Conservation (phyloP, 1,139 yeast species). For the Petasospora rhodanensis region DNA sequence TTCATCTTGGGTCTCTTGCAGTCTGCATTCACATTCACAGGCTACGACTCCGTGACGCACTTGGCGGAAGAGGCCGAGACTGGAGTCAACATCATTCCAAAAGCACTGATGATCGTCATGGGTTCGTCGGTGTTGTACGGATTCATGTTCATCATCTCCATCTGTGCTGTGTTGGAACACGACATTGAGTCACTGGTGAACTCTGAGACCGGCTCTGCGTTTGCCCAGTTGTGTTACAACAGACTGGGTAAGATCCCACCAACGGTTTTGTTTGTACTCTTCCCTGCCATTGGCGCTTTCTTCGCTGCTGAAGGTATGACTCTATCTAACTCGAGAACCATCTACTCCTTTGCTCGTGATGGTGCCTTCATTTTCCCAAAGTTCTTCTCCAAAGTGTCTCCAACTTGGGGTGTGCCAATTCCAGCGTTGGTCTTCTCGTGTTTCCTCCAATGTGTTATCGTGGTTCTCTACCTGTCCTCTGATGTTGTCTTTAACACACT, state of each 20-base stretch:
- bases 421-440: conserved; percentile 53
- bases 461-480: conserved; percentile 53
- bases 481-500: conserved; percentile 53
- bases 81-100: conserved; percentile 45
- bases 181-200: conserved; percentile 37
- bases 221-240: conserved; percentile 60
- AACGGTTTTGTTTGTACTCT: conserved; percentile 50
- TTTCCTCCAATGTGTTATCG: conserved; percentile 40
- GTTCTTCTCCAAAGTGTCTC: conserved; percentile 45
- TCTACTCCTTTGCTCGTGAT: conserved; percentile 47
- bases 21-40: conserved; percentile 24
- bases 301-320: conserved; percentile 54
- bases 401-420: conserved; percentile 47
- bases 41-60: conserved; percentile 64
- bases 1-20: conserved; percentile 26
- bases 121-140: conserved; percentile 54
- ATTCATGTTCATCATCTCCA: conserved; percentile 47
- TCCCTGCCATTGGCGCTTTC: conserved; percentile 51
- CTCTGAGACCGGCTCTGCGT: conserved; percentile 46
- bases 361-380: conserved; percentile 42
- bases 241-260: conserved; percentile 63
- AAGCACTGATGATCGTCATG: conserved; percentile 53
- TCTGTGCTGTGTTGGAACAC: conserved; percentile 48
- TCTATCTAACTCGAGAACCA: conserved; percentile 43
- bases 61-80: conserved; percentile 70